Base-by-base conservation (phyloP, 768 basidiomycete genomes). In the Boletus sensibilis region DNA sequence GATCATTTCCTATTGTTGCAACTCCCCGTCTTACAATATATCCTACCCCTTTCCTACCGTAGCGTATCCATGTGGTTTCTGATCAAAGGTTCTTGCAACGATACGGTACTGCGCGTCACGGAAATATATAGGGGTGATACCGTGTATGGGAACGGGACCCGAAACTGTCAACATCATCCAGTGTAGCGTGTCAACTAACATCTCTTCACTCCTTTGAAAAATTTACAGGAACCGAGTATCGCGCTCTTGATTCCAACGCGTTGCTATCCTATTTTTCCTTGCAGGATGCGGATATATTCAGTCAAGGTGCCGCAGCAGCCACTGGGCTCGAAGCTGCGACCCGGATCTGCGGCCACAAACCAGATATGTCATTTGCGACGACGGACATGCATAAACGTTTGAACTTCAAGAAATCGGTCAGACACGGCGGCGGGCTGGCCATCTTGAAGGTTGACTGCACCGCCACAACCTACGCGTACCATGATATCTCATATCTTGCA, bases 131-230 rank as follows among this genome's bases (percentile, higher is more conserved):
- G 66, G 65, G 60, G 63, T n/a, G 18, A 50, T 50, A 14, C 55
- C 55, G 35, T 48, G 35, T 65, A 49, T 58, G 53, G 64, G 25
- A 61, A 48, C 16, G 37, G 25, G 25, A 34, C 39, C 42, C 11
- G 49, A 55, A 63, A 42, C 39, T 34, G 61, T 45, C n/a, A 18
- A 35, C 21, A 63, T 62, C 45, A 62, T 49, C 60, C 41, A 23
- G 44, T 41, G 16, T 41, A 20, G 44, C 18, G n/a, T 23, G 16
- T 56, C 35, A 16, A n/a, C 35, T 5, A 31, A 35, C 40, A 23
- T 18, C n/a, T 14, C 25, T 39, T 27, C n/a, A 33, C 23, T 27
- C 33, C 20, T 18, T 18, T 11, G n/a, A 14, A 29, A 31, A 5
- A 14, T 10, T 33, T 35, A 4, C 13, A 29, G 50, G 27, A 38